Evolutionary conservation across 2,329 filamentous ascomycete species (phyloP).

Genomic region (Phaeosphaeria sp.): DNA sequence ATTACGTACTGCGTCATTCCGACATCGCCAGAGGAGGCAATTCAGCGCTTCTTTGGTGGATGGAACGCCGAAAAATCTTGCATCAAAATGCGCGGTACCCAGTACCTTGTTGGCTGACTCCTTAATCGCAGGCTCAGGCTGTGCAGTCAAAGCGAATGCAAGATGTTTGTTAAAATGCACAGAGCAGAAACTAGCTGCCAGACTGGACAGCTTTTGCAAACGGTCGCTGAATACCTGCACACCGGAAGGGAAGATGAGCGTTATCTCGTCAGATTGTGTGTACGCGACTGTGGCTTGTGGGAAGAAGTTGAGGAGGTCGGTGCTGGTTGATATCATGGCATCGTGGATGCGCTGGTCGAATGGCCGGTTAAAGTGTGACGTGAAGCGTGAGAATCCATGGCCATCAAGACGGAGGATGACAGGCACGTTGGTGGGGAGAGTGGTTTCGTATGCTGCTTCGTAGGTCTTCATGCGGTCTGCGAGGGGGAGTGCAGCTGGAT

Average conservation of each 20-base stretch:
- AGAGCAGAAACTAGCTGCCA: slow-evolving; percentile 36
- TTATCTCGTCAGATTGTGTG: slow-evolving; percentile 45
- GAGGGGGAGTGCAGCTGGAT: slow-evolving; percentile 12
- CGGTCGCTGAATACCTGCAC: slow-evolving; percentile 36
- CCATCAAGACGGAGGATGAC: slow-evolving; percentile 39
- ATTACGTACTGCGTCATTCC: slow-evolving; percentile 40
- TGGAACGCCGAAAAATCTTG: slow-evolving; percentile 35
- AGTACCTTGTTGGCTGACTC: slow-evolving; percentile 17
- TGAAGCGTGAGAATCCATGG: slow-evolving; percentile 40
- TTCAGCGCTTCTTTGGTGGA: slow-evolving; percentile 35
- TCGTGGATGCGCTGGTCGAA: slow-evolving; percentile 42
- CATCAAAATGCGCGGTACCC: slow-evolving; percentile 38
- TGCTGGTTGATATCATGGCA: slow-evolving; percentile 35
- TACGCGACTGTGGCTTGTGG: slow-evolving; percentile 37
- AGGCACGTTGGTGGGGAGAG: slow-evolving; percentile 24
- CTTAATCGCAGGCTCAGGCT: slow-evolving; percentile 27
- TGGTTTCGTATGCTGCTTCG: slow-evolving; percentile 33
- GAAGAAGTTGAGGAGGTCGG: slow-evolving; percentile 36
- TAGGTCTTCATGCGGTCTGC: slow-evolving; percentile 42
- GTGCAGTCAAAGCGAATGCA: slow-evolving; percentile 9
- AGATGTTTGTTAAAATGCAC: slow-evolving; percentile 38
- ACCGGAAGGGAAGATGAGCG: slow-evolving; percentile 36
- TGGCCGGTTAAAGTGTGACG: slow-evolving; percentile 31
- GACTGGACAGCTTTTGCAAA: slow-evolving; percentile 37
- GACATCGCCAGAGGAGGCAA: slow-evolving; percentile 39